These are phyloP conservation scores for Geosiphon pyriformis DNA, from an alignment of 192 early-diverging fungal species.

Conservation along the genomic window DNA sequence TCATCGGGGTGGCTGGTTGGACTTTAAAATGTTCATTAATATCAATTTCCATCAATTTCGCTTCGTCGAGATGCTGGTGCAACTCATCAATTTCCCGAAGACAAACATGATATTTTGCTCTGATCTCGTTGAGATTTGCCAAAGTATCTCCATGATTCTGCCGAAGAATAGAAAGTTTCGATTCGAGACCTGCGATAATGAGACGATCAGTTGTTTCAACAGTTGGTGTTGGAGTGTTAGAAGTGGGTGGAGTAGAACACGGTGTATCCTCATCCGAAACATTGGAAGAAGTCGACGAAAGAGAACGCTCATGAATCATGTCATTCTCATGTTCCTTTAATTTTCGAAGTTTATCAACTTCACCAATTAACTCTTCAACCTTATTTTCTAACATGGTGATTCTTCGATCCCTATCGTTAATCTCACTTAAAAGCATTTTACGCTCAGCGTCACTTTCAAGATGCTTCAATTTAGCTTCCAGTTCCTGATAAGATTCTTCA, in stretches of 20 bases:
- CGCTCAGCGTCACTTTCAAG: not conserved
- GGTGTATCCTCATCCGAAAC: conserved; percentile 5
- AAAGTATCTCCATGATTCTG: conserved; percentile 12
- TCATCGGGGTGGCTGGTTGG: not conserved
- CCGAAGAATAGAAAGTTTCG: conserved; percentile 9
- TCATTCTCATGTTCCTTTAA: conserved; percentile 6
- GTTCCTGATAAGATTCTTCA: conserved; percentile 26
- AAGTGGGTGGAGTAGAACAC: conserved; percentile 16
- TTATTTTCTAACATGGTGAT: conserved; percentile 21
- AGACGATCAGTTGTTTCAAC: not conserved
- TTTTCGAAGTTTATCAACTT: conserved; percentile 9
- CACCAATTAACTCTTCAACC: conserved; percentile 7
- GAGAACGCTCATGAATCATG: not conserved
- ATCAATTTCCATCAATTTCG: not conserved
- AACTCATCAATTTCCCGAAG: conserved; percentile 17
- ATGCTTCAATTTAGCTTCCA: conserved; percentile 8
- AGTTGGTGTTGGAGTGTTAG: not conserved
- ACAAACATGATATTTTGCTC: conserved; percentile 18
- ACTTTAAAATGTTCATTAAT: not conserved
- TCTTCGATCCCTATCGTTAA: conserved; percentile 17
- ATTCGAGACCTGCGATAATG: not conserved
- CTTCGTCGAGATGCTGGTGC: conserved; percentile 1
- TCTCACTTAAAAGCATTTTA: conserved; percentile 1
- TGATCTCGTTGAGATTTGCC: conserved; percentile 8
- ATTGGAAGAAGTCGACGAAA: not conserved